A percentile compares a stretch with the other conserved stretches of the same genome.
Conservation (phyloP, 2,329 filamentous ascomycete genomes). For the Pseudopithomyces chartarum region DNA sequence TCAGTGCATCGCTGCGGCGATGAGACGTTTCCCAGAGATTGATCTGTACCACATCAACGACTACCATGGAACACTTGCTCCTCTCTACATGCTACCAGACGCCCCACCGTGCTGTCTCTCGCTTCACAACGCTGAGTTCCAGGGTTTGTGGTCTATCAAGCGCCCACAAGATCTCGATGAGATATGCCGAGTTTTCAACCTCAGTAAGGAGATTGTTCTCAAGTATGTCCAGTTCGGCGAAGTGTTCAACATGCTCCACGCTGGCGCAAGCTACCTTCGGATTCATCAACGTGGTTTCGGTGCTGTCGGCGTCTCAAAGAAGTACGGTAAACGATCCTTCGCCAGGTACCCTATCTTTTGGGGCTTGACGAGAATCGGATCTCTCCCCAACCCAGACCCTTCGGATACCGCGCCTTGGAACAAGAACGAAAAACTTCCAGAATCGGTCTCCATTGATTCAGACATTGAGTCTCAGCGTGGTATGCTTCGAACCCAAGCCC, state of each 20-base stretch:
- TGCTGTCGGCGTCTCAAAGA: conserved; percentile 70
- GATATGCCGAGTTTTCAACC: conserved; percentile 68
- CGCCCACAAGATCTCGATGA: conserved; percentile 65
- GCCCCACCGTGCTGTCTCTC: conserved; percentile 68
- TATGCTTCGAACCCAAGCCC: conserved; percentile 63
- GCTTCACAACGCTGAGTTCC: conserved; percentile 72
- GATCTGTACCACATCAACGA: conserved; percentile 70
- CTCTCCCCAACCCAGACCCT: conserved; percentile 68
- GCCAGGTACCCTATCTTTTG: conserved; percentile 73
- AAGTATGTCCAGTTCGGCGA: conserved; percentile 71
- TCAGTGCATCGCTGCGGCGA: conserved; percentile 68
- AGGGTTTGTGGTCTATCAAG: conserved; percentile 71
- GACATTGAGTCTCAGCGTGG: conserved; percentile 60
- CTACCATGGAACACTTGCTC: conserved; percentile 67
- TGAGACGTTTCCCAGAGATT: conserved; percentile 63
- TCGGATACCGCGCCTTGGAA: conserved; percentile 67
- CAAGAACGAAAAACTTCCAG: conserved; percentile 56
- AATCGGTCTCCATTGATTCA: conserved; percentile 58
- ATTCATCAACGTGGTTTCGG: conserved; percentile 71
- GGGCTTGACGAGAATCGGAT: conserved; percentile 65
- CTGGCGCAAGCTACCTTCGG: conserved; percentile 68
- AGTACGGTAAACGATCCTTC: conserved; percentile 70
- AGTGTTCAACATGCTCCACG: conserved; percentile 71
- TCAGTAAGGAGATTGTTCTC: conserved; percentile 60
- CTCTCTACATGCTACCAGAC: conserved; percentile 67